Evolutionary conservation across 139 green algal genomes (phyloP).

Genomic region (Axilococcus clingmanii): DNA sequence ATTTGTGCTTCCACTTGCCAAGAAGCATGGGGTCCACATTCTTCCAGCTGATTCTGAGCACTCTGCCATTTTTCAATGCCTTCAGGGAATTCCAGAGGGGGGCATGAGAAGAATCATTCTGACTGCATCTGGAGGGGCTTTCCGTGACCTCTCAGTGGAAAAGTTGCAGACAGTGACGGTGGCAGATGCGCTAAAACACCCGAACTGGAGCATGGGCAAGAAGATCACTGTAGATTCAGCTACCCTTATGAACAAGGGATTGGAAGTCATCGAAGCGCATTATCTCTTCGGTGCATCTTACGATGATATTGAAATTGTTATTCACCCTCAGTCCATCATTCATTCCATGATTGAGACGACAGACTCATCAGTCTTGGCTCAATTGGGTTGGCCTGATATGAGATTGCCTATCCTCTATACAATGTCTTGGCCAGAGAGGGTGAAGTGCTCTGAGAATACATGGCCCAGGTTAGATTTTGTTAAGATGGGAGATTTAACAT

Average conservation of each 20-base stretch:
- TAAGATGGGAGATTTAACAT: conserved; percentile 91
- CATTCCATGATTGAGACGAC: conserved; percentile 98
- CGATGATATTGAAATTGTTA: conserved; percentile 99
- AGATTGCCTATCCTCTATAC: conserved; percentile 98
- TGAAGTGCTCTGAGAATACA: conserved; percentile 70
- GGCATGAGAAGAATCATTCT: conserved; percentile 95
- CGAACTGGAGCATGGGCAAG: conserved; percentile 94
- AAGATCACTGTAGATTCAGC: conserved; percentile 98
- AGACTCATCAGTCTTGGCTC: conserved; percentile 89
- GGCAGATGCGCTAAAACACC: conserved; percentile 69
- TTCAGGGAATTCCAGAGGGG: conserved; percentile 85
- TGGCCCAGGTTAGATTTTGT: conserved; percentile 91
- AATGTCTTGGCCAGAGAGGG: conserved; percentile 89
- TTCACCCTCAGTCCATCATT: conserved; percentile 99
- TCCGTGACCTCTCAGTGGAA: conserved; percentile 90
- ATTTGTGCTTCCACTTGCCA: conserved; percentile 86
- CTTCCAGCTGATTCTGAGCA: conserved; percentile 97
- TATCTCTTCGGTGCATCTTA: conserved; percentile 96
- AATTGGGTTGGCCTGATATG: conserved; percentile 99
- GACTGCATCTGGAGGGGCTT: conserved; percentile 94
- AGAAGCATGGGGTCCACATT: conserved; percentile 86
- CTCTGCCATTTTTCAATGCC: conserved; percentile 95
- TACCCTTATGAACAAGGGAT: conserved; percentile 98
- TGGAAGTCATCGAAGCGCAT: conserved; percentile 98
- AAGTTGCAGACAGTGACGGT: conserved; percentile 70